Percentiles rank a stretch among this genome's conserved stretches.
These are phyloP conservation scores for Rhododendron ferrugineum DNA, from an alignment of 148 eudicot species.

Conservation along the genomic window DNA sequence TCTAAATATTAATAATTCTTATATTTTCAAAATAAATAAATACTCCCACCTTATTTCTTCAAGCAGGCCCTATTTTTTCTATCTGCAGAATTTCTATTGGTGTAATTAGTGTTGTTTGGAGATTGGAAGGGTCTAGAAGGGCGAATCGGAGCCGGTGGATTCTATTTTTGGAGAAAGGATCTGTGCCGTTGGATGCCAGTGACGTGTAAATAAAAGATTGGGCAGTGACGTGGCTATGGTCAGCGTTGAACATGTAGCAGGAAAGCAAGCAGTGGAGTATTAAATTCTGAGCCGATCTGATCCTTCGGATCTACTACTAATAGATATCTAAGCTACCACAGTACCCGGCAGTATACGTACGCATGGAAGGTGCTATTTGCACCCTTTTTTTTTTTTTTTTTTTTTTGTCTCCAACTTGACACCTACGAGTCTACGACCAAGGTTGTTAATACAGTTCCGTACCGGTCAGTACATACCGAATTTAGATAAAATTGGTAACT, in stretches of 20 bases:
- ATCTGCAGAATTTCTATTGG: background rate
- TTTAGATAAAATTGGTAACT: too few species aligned
- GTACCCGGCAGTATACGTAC: too few species aligned
- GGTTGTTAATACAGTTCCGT: too few species aligned
- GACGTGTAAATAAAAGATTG: constrained; percentile 8
- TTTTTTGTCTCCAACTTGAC: too few species aligned
- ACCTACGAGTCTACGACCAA: too few species aligned
- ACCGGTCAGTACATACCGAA: too few species aligned
- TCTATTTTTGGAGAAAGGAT: background rate
- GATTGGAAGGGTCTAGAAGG: constrained; percentile 33
- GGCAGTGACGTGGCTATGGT: constrained; percentile 24
- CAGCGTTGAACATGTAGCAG: constrained; percentile 14
- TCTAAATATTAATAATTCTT: too few species aligned
- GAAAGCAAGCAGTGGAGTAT: background rate
- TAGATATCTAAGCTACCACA: too few species aligned
- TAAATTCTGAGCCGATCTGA: background rate
- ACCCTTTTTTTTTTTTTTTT: background rate
- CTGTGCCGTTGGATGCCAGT: constrained; percentile 1
- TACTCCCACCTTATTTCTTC: background rate
- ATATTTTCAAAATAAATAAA: too few species aligned
- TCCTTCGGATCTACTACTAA: background rate
- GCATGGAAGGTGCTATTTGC: background rate
- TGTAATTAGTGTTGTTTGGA: background rate
- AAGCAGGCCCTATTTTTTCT: background rate
- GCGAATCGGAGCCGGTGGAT: constrained; percentile 17